These are phyloP conservation scores for Podaxis sp. DNA, from an alignment of 768 basidiomycete genomes.

Conservation along the genomic window DNA sequence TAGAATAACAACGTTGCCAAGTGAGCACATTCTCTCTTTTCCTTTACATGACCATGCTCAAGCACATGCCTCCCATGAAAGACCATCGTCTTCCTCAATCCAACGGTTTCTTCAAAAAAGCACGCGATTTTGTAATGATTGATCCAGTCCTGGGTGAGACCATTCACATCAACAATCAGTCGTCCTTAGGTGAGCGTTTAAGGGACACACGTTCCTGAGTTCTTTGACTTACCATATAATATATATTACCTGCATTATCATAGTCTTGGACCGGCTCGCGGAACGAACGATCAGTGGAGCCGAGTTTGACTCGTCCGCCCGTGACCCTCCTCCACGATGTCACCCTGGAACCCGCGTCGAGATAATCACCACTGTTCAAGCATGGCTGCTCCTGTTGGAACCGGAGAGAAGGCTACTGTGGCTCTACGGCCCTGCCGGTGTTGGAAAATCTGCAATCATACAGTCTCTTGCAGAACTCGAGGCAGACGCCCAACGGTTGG, in stretches of 20 bases:
- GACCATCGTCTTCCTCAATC: background rate
- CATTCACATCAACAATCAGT: background rate
- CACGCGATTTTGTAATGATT: background rate
- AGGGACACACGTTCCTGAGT: no score
- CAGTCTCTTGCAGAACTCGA: slow-evolving; percentile 15
- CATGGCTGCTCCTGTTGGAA: background rate
- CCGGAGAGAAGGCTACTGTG: slow-evolving; percentile 8
- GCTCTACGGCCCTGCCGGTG: slow-evolving; percentile 17
- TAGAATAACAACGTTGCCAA: background rate
- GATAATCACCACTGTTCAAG: background rate
- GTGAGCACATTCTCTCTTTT: background rate
- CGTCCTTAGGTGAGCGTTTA: background rate
- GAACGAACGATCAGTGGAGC: background rate
- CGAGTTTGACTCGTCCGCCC: slow-evolving; percentile 3
- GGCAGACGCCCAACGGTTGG: background rate
- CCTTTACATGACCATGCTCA: background rate
- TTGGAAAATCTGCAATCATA: slow-evolving; percentile 20
- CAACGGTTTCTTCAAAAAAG: background rate
- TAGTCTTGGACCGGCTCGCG: background rate
- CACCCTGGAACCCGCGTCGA: slow-evolving; percentile 15
- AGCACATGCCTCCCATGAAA: background rate
- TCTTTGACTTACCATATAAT: background rate
- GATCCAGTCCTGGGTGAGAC: background rate
- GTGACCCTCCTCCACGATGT: slow-evolving; percentile 13
- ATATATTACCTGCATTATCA: background rate